Base-by-base conservation (phyloP, 352 stramenopile genomes). In the Globisporangium uncinulatum region DNA sequence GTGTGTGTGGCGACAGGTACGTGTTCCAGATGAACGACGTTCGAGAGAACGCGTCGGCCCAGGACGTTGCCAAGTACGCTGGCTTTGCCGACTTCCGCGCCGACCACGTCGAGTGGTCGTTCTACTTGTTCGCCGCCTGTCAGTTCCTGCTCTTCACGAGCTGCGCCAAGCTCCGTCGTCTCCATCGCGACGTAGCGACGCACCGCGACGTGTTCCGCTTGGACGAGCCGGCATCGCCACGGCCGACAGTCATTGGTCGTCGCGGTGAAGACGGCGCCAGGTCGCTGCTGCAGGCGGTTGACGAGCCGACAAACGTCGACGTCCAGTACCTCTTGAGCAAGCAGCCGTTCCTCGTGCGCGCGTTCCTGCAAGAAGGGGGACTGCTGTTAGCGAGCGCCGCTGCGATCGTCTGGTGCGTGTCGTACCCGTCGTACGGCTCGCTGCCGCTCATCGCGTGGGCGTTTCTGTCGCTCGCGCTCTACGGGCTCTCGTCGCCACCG, bases 391-490 rank as follows among this genome's bases (percentile, higher is more conserved):
- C 76, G 15, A 87, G 81, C 57, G 76, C 70, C 42, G 81, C 73
- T 17, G 76, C 79, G 1, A 89, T 89, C 43, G 67, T 79, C 13
- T 91, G 81, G 81, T 87, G 79, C 56, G 81, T 91, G 0, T 91
- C 81, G 37, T 95, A 95, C 48, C 85, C 85, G 46, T 93, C 85
- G 37, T 95, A 95, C 47, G 58, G 70, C 21, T 90, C 74, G 19
- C 64, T 83, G 6, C 70, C 74, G 10, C 74, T 93, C 49, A 75
- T 89, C 49, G 81, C 57, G 2, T 73, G 79, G 59, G 83, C 76
- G 5, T 86, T 90, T 44, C 57, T 91, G 45, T 87, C 74, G 0
- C 69, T 95, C 3, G 81, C 70, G 14, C 36, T 86, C 34, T 92
- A 92, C 54, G 85, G 81, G 0, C 15, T 92, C 5, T 62, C 69